A percentile compares a stretch with the other conserved stretches of the same genome.
These are phyloP conservation scores for Spiraea crenata DNA, from an alignment of 331 rosid genomes.

Conservation along the genomic window DNA sequence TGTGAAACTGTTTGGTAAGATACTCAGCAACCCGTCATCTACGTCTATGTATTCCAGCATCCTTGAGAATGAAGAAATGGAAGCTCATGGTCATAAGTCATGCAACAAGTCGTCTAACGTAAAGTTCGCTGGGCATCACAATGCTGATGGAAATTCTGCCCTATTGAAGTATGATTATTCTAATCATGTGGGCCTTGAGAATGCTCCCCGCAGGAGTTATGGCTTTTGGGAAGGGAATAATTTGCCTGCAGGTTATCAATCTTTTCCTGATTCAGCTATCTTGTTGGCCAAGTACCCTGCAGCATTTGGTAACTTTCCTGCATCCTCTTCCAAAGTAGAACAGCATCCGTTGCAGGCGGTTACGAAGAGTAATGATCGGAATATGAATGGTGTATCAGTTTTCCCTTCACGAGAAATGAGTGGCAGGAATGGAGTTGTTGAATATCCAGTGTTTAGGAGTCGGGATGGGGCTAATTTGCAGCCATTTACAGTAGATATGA, in stretches of 20 bases:
- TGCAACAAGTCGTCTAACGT: slow-evolving; percentile 49
- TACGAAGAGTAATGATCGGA: slow-evolving; percentile 45
- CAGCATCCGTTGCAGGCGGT: slow-evolving; percentile 57
- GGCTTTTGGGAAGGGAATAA: slow-evolving; percentile 74
- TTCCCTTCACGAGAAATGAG: slow-evolving; percentile 50
- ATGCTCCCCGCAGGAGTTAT: slow-evolving; percentile 53
- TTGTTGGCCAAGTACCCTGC: slow-evolving; percentile 87
- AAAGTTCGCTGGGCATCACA: slow-evolving; percentile 45
- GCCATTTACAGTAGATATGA: slow-evolving; percentile 66
- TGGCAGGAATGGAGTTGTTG: slow-evolving; percentile 57
- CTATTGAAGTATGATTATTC: slow-evolving; percentile 52
- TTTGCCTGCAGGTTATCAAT: slow-evolving; percentile 55
- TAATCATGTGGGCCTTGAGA: slow-evolving; percentile 53
- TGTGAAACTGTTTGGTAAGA: slow-evolving; percentile 90
- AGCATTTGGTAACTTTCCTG: slow-evolving; percentile 62
- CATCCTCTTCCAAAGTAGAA: slow-evolving; percentile 48
- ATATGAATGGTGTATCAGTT: slow-evolving; percentile 43
- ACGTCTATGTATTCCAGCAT: slow-evolving; percentile 38
- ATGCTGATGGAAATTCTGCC: slow-evolving; percentile 48
- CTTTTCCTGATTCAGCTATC: slow-evolving; percentile 76
- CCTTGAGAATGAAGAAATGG: slow-evolving; percentile 50
- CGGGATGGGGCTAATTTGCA: slow-evolving; percentile 56
- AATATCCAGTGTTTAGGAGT: slow-evolving; percentile 56
- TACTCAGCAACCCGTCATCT: slow-evolving; percentile 62
- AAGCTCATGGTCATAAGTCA: slow-evolving; percentile 34